Conservation (phyloP, 202 grass and related monocot species). For the Schoenoplectus tabernaemontani region DNA sequence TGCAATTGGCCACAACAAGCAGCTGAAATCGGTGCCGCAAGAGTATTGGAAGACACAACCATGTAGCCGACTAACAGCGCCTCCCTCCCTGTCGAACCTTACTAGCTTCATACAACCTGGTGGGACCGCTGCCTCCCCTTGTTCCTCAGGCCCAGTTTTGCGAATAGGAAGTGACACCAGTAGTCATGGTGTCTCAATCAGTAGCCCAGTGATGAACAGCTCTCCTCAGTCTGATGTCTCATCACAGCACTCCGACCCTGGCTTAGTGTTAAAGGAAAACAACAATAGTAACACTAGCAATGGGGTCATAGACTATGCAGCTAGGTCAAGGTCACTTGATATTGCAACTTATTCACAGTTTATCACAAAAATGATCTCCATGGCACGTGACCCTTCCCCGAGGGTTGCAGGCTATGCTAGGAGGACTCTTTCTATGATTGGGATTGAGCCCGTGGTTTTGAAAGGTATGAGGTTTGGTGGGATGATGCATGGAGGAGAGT, state of each 20-base stretch:
- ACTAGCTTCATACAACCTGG: slow-evolving; percentile 42
- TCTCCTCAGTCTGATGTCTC: slow-evolving; percentile 94
- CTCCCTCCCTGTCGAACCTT: slow-evolving; percentile 80
- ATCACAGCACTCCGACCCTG: slow-evolving; percentile 87
- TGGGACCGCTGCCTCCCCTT: slow-evolving; percentile 29
- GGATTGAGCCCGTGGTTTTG: slow-evolving; percentile 76
- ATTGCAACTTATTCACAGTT: slow-evolving; percentile 61
- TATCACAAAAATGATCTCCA: slow-evolving; percentile 63
- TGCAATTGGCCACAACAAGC: slow-evolving; percentile 73
- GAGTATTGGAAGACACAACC: slow-evolving; percentile 81
- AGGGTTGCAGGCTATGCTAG: slow-evolving; percentile 59
- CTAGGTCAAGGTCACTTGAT: slow-evolving; percentile 49
- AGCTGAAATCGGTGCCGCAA: slow-evolving; percentile 73
- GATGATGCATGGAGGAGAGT: slow-evolving; percentile 49
- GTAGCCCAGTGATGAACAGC: slow-evolving; percentile 72
- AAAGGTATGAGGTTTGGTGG: slow-evolving; percentile 70
- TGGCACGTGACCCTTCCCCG: slow-evolving; percentile 90
- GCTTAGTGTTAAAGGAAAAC: slow-evolving; percentile 57
- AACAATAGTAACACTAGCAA: slow-evolving; percentile 44
- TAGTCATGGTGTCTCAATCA: slow-evolving; percentile 59
- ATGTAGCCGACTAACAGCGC: slow-evolving; percentile 61
- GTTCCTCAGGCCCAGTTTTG: slow-evolving; percentile 61
- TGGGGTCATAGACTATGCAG: slow-evolving; percentile 45
- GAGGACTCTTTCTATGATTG: slow-evolving; percentile 76
- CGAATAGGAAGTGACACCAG: slow-evolving; percentile 72